Percentiles rank a stretch among this genome's conserved stretches.
Conservation (phyloP, 78 protist species). For the Dictyostelium capitatum region DNA sequence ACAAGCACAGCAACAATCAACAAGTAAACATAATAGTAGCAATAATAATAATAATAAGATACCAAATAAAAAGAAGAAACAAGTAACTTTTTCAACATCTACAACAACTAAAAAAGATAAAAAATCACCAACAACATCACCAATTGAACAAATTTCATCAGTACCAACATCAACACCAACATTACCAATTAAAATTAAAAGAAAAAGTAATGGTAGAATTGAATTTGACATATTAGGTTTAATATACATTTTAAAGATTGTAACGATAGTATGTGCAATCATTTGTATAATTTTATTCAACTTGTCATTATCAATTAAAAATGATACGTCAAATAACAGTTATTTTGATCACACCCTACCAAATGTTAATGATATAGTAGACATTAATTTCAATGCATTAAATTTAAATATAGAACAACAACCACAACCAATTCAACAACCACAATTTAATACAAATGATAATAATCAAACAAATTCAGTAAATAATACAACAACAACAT, state of each 20-base stretch:
- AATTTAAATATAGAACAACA: not conserved
- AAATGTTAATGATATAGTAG: not conserved
- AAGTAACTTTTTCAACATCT: not conserved
- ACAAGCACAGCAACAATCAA: not conserved
- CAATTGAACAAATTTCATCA: not conserved
- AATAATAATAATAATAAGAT: not conserved
- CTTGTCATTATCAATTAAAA: not conserved
- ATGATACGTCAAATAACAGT: not conserved
- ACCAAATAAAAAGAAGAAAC: conserved; percentile 24
- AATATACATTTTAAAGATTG: conserved; percentile 8
- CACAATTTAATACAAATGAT: not conserved
- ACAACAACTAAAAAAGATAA: not conserved
- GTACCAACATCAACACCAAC: not conserved
- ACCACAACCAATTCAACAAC: conserved; percentile 2
- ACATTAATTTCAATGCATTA: not conserved
- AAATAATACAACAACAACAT: not conserved
- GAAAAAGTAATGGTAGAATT: not conserved
- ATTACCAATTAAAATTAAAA: not conserved
- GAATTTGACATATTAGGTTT: not conserved
- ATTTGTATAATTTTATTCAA: not conserved
- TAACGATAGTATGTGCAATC: conserved; percentile 6
- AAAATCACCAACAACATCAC: not conserved
- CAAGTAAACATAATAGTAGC: not conserved
- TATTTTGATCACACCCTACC: not conserved
- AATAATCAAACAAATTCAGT: not conserved